Evolutionary conservation across 2,329 filamentous ascomycete genomes (phyloP).

Genomic region (Boeremia exigua): DNA sequence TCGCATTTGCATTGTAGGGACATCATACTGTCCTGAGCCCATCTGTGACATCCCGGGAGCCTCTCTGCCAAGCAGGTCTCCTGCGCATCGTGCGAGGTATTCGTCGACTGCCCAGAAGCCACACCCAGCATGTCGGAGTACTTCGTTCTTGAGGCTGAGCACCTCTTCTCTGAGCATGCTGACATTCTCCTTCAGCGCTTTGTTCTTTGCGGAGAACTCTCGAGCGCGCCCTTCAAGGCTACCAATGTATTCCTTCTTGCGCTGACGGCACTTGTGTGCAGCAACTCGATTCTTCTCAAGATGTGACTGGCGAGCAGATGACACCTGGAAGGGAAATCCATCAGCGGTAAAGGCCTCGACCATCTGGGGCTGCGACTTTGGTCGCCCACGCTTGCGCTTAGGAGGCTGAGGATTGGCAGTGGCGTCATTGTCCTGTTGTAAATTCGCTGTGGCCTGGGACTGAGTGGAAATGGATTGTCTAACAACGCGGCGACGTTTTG

Average conservation of each 20-base stretch:
- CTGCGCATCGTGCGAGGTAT: constrained; percentile 46
- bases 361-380: constrained; percentile 43
- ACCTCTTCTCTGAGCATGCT: constrained; percentile 45
- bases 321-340: constrained; percentile 43
- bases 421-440: constrained; percentile 19
- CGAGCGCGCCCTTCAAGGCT: constrained; percentile 57
- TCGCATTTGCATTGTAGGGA: not conserved
- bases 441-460: not conserved
- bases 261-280: constrained; percentile 75
- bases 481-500: constrained; percentile 40
- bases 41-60: constrained; percentile 11
- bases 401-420: constrained; percentile 34
- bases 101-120: constrained; percentile 48
- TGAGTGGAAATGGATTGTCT: constrained; percentile 22
- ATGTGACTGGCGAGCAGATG: constrained; percentile 45
- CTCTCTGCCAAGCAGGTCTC: constrained; percentile 41
- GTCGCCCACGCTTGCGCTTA: constrained; percentile 47
- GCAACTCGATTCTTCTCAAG: constrained; percentile 75
- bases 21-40: constrained; percentile 2
- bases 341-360: constrained; percentile 40
- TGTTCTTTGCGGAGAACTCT: constrained; percentile 46
- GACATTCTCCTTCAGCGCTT: constrained; percentile 43
- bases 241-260: constrained; percentile 66
- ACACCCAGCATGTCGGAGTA: constrained; percentile 46
- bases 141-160: constrained; percentile 46